Evolutionary conservation across 2,329 filamentous ascomycete genomes (phyloP), one percentile per base, ranked within the genome.

Genomic region (Penicillium sp.): DNA sequence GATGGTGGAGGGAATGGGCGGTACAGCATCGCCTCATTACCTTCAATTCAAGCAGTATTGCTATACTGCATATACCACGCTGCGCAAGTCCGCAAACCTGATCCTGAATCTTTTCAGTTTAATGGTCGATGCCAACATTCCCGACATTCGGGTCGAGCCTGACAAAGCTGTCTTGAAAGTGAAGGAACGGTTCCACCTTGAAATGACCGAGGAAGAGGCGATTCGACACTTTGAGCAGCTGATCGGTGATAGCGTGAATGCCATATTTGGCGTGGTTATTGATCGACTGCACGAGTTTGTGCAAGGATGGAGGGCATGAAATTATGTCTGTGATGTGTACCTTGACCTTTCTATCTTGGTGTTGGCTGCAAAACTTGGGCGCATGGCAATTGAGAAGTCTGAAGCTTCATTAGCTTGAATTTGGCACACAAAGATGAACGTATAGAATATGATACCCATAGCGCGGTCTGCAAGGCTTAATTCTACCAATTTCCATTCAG

Each of bases 1-100:
- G 73, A 99, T 99, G 95, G 91, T 98, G 3, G 95, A 99, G 71
- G 95, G 93, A 63, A 97, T 99, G 92, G 96, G 96, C 42, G 95
- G 95, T 12, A 84, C 88, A 7, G 84, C 85, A 37, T 92, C 90
- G 3, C 86, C 90, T 22, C 89, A 96, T 63, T 99, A 96, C 75
- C 83, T 88, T 45, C 86, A 90, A 55, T 99, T 99, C 79, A 95
- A 95, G 73, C 91, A 96, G 69, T 96, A 98, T 76, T 96, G 92
- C 75, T 97, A 96, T 77, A 90, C 96, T 3, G 92, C 95, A 0
- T 99, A 96, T 77, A 91, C 90, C 1, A 93, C 95, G 0, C 81
- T 99, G 45, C 87, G 95, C 59, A 96, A 98, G 74, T 92, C 88
- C 1, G 91, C 89, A 17, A 96, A 94, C 67, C 82, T 99, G 63